phyloP scores from a whole-genome alignment of 2,329 filamentous ascomycete genomes.

The Pseudocercospora vitis region DNA sequence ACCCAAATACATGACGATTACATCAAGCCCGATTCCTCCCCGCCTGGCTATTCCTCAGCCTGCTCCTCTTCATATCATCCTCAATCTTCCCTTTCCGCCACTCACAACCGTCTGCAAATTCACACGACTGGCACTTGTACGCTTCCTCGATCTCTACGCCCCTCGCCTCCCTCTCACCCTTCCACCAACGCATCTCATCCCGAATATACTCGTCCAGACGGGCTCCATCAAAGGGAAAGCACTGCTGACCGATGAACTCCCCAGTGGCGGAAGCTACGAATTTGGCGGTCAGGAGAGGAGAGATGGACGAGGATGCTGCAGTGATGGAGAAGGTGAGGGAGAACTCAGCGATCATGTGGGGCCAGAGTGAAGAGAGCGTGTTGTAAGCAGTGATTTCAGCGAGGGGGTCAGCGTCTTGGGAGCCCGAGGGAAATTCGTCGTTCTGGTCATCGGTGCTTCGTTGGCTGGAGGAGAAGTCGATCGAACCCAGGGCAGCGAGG shows the following conservation, averaged over 20 bases:
- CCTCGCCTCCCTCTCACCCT: slow-evolving; percentile 66
- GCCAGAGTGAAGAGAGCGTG: slow-evolving; percentile 61
- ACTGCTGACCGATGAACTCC: slow-evolving; percentile 57
- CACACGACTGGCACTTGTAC: slow-evolving; percentile 82
- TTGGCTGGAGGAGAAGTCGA: slow-evolving; percentile 50
- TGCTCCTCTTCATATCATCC: slow-evolving; percentile 47
- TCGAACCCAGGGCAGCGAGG: slow-evolving; percentile 71
- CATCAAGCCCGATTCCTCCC: neutral
- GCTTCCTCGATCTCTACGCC: slow-evolving; percentile 83
- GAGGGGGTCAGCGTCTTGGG: slow-evolving; percentile 42
- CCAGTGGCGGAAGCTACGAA: slow-evolving; percentile 53
- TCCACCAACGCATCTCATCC: slow-evolving; percentile 83
- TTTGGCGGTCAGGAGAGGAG: slow-evolving; percentile 58
- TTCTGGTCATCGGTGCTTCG: slow-evolving; percentile 26
- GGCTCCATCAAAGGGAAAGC: slow-evolving; percentile 65
- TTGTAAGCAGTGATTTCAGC: slow-evolving; percentile 59
- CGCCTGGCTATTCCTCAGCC: slow-evolving; percentile 3
- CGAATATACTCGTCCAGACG: slow-evolving; percentile 66
- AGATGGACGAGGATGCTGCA: slow-evolving; percentile 40
- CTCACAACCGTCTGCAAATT: slow-evolving; percentile 74
- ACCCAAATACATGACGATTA: neutral
- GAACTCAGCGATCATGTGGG: slow-evolving; percentile 62
- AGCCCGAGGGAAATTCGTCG: slow-evolving; percentile 41
- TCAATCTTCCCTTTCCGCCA: slow-evolving; percentile 74
- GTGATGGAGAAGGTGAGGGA: slow-evolving; percentile 41